These are phyloP conservation scores for Symbiodinium natans DNA, from an alignment of 73 alveolate species.

Conservation along the genomic window DNA sequence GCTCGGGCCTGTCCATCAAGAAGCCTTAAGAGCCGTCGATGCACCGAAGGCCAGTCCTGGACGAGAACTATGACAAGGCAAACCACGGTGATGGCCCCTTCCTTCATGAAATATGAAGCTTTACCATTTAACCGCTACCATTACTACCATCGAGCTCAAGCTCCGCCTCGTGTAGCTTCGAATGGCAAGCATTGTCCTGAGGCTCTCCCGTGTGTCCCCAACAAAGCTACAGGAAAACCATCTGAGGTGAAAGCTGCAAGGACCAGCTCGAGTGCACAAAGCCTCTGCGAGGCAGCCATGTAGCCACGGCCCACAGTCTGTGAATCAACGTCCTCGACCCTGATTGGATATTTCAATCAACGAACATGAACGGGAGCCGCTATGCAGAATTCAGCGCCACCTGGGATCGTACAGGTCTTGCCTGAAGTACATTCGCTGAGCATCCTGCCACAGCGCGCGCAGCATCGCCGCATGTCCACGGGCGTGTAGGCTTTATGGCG, in stretches of 20 bases:
- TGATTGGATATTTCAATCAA: no score
- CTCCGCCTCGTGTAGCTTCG: background rate
- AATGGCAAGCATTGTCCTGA: background rate
- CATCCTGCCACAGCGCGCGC: background rate
- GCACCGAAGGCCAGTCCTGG: conserved; percentile 77
- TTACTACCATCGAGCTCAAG: background rate
- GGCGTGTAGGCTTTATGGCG: background rate
- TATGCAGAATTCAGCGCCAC: no score
- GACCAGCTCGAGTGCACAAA: background rate
- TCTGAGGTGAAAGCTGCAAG: background rate
- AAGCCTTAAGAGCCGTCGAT: conserved; percentile 64
- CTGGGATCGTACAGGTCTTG: no score
- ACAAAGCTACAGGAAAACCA: background rate
- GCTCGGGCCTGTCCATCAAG: conserved; percentile 76
- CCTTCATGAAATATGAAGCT: no score
- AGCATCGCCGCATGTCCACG: background rate
- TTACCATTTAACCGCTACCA: no score
- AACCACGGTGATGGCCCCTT: no score
- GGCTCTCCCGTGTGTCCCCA: background rate
- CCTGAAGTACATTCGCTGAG: no score
- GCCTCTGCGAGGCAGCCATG: no score
- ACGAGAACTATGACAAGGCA: no score
- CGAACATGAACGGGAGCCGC: no score
- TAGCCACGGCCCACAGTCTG: no score
- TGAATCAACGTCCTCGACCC: no score